Conservation (phyloP, 805 yeast species). For the Cyberlindnera veronae region DNA sequence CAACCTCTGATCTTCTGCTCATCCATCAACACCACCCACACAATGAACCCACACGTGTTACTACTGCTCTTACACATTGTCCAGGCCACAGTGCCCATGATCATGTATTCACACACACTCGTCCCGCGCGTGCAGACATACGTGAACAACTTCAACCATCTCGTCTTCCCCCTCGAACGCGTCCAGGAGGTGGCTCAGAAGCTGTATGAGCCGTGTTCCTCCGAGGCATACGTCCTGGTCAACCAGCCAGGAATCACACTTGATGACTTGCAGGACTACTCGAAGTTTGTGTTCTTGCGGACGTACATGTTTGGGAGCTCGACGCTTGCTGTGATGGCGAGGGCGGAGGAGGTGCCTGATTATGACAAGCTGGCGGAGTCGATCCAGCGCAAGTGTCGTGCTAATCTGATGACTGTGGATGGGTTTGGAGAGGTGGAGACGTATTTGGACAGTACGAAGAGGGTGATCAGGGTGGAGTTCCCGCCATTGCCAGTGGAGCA, state of each 20-base stretch:
- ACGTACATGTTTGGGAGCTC: slow-evolving; percentile 54
- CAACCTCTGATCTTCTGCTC: background rate
- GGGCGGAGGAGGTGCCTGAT: slow-evolving; percentile 38
- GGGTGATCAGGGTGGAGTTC: slow-evolving; percentile 60
- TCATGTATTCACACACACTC: slow-evolving; percentile 13
- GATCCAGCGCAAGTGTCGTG: slow-evolving; percentile 49
- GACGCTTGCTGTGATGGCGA: slow-evolving; percentile 56
- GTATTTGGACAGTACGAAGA: slow-evolving; percentile 59
- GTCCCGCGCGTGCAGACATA: slow-evolving; percentile 28
- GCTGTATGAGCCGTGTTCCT: slow-evolving; percentile 40
- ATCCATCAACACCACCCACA: background rate
- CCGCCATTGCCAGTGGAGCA: slow-evolving; percentile 43
- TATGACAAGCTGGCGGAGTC: slow-evolving; percentile 39
- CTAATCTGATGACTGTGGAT: slow-evolving; percentile 40
- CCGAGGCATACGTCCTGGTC: slow-evolving; percentile 56
- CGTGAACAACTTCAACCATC: slow-evolving; percentile 21
- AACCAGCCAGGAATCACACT: slow-evolving; percentile 50
- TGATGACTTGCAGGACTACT: slow-evolving; percentile 42
- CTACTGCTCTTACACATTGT: background rate
- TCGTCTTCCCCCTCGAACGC: slow-evolving; percentile 26
- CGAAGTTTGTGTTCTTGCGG: slow-evolving; percentile 45
- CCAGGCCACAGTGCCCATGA: slow-evolving; percentile 10
- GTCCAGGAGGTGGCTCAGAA: slow-evolving; percentile 30
- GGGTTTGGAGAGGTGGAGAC: slow-evolving; percentile 46
- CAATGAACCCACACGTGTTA: background rate